Base-by-base conservation (phyloP, 441 rosid species). In the Pelargonium myrrhifolium region DNA sequence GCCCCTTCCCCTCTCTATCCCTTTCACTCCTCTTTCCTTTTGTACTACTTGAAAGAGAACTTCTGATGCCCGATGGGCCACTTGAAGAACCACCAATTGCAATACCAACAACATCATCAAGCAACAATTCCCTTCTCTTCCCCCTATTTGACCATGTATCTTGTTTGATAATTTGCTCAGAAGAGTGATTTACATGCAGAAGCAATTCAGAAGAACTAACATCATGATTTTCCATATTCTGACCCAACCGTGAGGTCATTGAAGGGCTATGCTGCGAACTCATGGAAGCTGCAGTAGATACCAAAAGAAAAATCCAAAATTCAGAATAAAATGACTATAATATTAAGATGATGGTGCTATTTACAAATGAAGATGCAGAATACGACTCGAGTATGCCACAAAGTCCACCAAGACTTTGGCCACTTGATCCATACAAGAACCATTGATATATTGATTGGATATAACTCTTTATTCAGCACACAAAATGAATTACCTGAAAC, bases 21-120 rank as follows among this genome's bases (percentile, higher is more conserved):
- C 99, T 86, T 74, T 95, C 97, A 74, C 98, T 95, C 75, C 97
- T 85, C 83, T 86, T 95, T 75, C 99, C 97, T 77, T 92, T 95
- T 35, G 89, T 79, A 79, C 85, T 87, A 84, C 87, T 84, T 78
- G 86, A 75, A 47, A 92, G 79, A 78, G 92, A 79, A 75, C 74
- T 80, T 72, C 89, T 90, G 39, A 80, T 76, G 64, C 79, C 86
- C n/a, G 86, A 71, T 15, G 81, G 80, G 61, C 72, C 65, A 74
- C 72, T 71, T 45, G 79, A 43, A 37, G 78, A 65, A 65, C 71
- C 72, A 67, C 83, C 80, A 75, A 73, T 40, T 53, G 73, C 68
- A 66, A 82, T 68, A 74, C 86, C 92, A 74, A 84, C 84, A 58
- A 83, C 99, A 78, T 90, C 98, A 70, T 92, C 94, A 65, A 89